Evolutionary conservation across 2,329 filamentous ascomycete species (phyloP), one percentile per base, ranked within the genome.

Genomic region (Penicillium janthinellum): DNA sequence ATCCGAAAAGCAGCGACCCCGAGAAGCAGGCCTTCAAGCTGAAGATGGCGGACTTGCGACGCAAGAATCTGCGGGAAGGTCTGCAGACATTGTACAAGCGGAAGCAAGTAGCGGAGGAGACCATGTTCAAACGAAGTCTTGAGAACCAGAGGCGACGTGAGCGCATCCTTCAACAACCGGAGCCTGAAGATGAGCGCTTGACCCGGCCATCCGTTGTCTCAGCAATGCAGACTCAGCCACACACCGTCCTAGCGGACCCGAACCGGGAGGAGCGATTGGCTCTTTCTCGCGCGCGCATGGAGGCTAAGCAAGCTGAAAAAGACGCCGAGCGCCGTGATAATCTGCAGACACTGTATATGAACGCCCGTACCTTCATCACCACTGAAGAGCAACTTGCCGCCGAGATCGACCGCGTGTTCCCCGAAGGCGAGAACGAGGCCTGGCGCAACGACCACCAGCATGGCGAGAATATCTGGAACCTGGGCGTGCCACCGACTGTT

Each of bases 271-370:
- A 78, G 57, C 82, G 83, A 12, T 59, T 81, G 56, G 82, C 84
- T n/a, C 75, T 79, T 31, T 73, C 76, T 39, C 65, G 63, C 25
- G 68, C 73, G 61, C 72, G 76, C 57, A 55, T 81, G 58, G 71
- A 78, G 52, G 77, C 79, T 14, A 74, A 83, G 44, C 74, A 81
- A 35, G 78, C 76, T 10, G 74, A 79, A 55, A 87, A 87, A 72
- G 80, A 82, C 45, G 82, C 87, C 59, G 81, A 83, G 55, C 85
- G 90, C 53, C 83, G 85, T 61, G 86, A 94, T 65, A 84, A 88
- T 15, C 79, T 99, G 34, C 91, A 96, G 77, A 88, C 91, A 59
- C 84, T 99, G 12, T 99, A 99, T 78, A 90, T 95, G 79, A 90
- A 92, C 68, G 92, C 95, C 5, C 86, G 90, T 28, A 81, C 86